These are phyloP conservation scores for Acarospora socialis DNA, from an alignment of 2,329 filamentous ascomycete genomes.

Conservation along the genomic window DNA sequence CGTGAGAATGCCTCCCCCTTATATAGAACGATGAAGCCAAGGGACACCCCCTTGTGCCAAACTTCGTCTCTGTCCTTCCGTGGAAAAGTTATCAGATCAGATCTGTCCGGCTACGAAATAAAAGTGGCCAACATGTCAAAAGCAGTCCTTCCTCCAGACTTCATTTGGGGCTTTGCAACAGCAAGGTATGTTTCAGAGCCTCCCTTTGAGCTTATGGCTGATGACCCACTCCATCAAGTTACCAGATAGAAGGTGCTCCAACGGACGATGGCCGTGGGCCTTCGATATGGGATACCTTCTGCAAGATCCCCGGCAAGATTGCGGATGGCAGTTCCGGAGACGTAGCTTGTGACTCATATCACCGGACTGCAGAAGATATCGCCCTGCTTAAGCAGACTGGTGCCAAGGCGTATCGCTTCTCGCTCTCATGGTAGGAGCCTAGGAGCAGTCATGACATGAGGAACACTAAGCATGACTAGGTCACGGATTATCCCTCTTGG, in stretches of 20 bases:
- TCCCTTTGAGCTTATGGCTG: too few relatives aligned
- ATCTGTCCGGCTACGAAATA: slow-evolving; percentile 12
- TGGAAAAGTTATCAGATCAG: slow-evolving; percentile 2
- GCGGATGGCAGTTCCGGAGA: slow-evolving; percentile 61
- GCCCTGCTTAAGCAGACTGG: slow-evolving; percentile 60
- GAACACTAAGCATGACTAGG: slow-evolving; percentile 14
- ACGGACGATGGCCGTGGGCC: slow-evolving; percentile 64
- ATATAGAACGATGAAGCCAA: too few relatives aligned
- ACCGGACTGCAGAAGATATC: slow-evolving; percentile 64
- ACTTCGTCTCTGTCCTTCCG: slow-evolving; percentile 11
- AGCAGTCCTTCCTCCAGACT: slow-evolving; percentile 47
- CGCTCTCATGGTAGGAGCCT: slow-evolving; percentile 48
- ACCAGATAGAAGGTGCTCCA: slow-evolving; percentile 71
- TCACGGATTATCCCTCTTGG: slow-evolving; percentile 75
- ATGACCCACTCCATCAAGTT: too few relatives aligned
- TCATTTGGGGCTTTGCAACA: slow-evolving; percentile 69
- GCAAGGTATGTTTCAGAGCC: slow-evolving; percentile 52
- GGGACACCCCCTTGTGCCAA: too few relatives aligned
- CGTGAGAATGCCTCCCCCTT: too few relatives aligned
- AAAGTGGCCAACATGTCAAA: slow-evolving; percentile 28
- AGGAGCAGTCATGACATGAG: not conserved
- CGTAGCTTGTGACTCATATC: slow-evolving; percentile 76
- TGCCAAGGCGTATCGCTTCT: slow-evolving; percentile 68
- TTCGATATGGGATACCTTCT: slow-evolving; percentile 87
- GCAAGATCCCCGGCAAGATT: slow-evolving; percentile 65